These are phyloP conservation scores for Vanderwaltozyma yarrowii DNA, from an alignment of 805 yeast species.

Conservation along the genomic window DNA sequence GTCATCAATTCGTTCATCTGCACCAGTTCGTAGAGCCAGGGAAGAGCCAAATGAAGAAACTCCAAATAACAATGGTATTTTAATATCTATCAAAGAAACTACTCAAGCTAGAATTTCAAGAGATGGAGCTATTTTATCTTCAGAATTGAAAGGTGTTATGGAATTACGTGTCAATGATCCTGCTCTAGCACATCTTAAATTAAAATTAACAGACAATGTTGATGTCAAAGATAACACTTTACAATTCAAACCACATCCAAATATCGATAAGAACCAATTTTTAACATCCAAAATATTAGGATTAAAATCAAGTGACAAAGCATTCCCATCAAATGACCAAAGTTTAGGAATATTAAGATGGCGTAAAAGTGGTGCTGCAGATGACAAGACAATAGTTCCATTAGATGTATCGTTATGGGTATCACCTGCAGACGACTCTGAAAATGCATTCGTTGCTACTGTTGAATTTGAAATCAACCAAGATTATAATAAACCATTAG, in stretches of 20 bases:
- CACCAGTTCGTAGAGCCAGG: slow-evolving; percentile 13
- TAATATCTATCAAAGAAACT: slow-evolving; percentile 68
- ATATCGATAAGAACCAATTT: slow-evolving; percentile 74
- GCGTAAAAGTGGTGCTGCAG: slow-evolving; percentile 63
- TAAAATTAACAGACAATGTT: slow-evolving; percentile 44
- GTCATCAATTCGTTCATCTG: slow-evolving; percentile 1
- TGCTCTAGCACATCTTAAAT: slow-evolving; percentile 55
- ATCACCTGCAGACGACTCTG: slow-evolving; percentile 42
- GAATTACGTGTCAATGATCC: slow-evolving; percentile 78
- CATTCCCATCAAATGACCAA: slow-evolving; percentile 88
- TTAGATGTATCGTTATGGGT: slow-evolving; percentile 80
- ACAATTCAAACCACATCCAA: slow-evolving; percentile 91
- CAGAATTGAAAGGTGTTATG: slow-evolving; percentile 84
- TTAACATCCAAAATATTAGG: slow-evolving; percentile 47
- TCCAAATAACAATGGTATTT: slow-evolving; percentile 60
- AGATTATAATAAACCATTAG: slow-evolving; percentile 34
- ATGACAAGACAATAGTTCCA: slow-evolving; percentile 48
- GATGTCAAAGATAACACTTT: slow-evolving; percentile 35
- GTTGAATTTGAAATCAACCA: slow-evolving; percentile 75
- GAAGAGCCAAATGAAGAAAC: slow-evolving; percentile 16
- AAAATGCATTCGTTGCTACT: slow-evolving; percentile 59
- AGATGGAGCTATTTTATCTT: slow-evolving; percentile 62
- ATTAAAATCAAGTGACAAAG: slow-evolving; percentile 63
- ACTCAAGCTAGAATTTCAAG: slow-evolving; percentile 68
- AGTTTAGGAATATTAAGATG: slow-evolving; percentile 87